Conservation (phyloP, 768 basidiomycete species). For the Boletus rubroflammeus region DNA sequence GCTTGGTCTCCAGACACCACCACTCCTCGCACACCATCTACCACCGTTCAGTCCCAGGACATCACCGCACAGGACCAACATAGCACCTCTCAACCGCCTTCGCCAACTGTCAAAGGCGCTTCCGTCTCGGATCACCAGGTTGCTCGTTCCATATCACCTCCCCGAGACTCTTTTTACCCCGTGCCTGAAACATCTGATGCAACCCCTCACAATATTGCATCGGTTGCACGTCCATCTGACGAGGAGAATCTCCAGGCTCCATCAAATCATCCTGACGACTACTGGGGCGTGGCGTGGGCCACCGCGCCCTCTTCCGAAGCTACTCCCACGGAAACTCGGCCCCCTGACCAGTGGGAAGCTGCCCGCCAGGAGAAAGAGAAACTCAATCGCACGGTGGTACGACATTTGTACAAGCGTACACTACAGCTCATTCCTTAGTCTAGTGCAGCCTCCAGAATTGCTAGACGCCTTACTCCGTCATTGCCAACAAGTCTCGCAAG, state of each 20-base stretch:
- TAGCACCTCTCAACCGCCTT: not conserved
- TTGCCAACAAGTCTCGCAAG: conserved; percentile 48
- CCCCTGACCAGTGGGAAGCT: conserved; percentile 64
- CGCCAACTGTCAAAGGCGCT: not conserved
- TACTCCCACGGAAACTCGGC: conserved; percentile 18
- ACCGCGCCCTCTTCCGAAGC: conserved; percentile 14
- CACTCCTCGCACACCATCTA: too few species aligned
- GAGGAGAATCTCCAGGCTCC: not conserved
- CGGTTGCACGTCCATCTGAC: not conserved
- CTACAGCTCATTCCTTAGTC: conserved; percentile 17
- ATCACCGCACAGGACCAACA: not conserved
- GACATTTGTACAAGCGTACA: conserved; percentile 26
- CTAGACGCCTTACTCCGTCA: conserved; percentile 53
- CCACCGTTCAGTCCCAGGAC: not conserved
- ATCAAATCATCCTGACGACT: conserved; percentile 8
- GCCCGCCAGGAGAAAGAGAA: conserved; percentile 56
- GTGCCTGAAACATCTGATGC: conserved; percentile 30
- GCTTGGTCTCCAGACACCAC: not conserved
- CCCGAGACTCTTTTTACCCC: not conserved
- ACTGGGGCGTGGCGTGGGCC: conserved; percentile 45
- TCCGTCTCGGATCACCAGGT: not conserved
- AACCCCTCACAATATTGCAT: conserved; percentile 38
- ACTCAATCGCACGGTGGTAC: conserved; percentile 62
- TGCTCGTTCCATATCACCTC: not conserved
- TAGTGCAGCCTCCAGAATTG: conserved; percentile 64